These are phyloP conservation scores for Teunomyces barrocoloradensis DNA, from an alignment of 805 yeast species.

Conservation along the genomic window DNA sequence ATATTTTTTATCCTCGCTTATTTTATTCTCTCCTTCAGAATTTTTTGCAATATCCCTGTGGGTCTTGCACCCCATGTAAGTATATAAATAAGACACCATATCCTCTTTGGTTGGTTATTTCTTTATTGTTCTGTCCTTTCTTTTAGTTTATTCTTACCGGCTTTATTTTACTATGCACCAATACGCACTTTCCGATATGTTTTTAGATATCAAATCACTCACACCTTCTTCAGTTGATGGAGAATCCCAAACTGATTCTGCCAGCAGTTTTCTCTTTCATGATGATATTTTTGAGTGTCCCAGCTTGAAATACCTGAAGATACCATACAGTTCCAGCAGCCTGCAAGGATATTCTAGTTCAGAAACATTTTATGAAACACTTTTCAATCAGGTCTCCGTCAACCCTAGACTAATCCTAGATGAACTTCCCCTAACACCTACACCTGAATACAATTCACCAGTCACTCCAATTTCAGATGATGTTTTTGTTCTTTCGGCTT, in stretches of 20 bases:
- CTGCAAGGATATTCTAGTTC: background rate
- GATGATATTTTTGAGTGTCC: constrained; percentile 1
- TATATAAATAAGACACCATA: background rate
- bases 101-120: background rate
- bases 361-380: background rate
- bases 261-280: background rate
- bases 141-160: background rate
- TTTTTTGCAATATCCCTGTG: background rate
- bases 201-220: background rate
- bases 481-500: background rate
- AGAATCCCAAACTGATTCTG: background rate
- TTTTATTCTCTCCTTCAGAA: background rate
- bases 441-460: background rate
- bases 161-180: background rate
- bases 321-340: background rate
- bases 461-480: background rate
- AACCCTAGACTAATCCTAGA: background rate
- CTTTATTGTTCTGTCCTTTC: background rate
- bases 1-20: constrained; percentile 2
- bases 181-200: background rate
- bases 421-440: background rate
- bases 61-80: background rate
- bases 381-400: background rate
- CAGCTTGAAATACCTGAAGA: background rate
- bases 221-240: background rate